Percentiles rank a stretch among this genome's conserved stretches.
phyloP scores from a whole-genome alignment of 441 rosid species.

The Isatis lusitanica region DNA sequence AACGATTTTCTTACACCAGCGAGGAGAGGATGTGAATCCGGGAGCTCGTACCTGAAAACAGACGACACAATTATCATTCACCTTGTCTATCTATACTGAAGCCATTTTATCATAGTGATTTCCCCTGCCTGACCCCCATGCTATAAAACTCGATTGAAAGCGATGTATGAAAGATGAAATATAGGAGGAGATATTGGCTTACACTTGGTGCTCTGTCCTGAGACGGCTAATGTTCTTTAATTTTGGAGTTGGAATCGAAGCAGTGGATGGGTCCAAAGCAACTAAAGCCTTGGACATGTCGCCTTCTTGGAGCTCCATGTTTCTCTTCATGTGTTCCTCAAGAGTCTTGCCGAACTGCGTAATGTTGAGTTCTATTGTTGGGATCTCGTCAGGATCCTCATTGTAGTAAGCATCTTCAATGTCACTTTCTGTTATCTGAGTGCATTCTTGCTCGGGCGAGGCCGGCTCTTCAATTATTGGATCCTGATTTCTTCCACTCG shows the following conservation, averaged over 20 bases:
- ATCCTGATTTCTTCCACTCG: slow-evolving; percentile 34
- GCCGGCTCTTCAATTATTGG: slow-evolving; percentile 92
- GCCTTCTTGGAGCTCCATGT: slow-evolving; percentile 75
- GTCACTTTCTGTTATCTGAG: slow-evolving; percentile 56
- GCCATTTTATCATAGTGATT: neutral
- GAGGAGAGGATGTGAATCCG: slow-evolving; percentile 89
- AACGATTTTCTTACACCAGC: slow-evolving; percentile 56
- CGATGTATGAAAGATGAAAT: slow-evolving; percentile 9
- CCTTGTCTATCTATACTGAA: neutral
- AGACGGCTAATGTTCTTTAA: slow-evolving; percentile 79
- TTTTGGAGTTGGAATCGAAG: slow-evolving; percentile 75
- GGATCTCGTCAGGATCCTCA: slow-evolving; percentile 82
- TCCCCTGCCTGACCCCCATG: slow-evolving; percentile 10
- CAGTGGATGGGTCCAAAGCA: slow-evolving; percentile 69
- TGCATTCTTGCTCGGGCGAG: slow-evolving; percentile 63
- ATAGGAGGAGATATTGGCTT: slow-evolving; percentile 49
- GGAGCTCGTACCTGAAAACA: slow-evolving; percentile 80
- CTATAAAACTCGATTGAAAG: neutral
- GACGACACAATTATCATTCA: slow-evolving; percentile 21
- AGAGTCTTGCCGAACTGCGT: slow-evolving; percentile 64
- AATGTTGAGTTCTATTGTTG: slow-evolving; percentile 71
- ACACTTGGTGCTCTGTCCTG: slow-evolving; percentile 98
- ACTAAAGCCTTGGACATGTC: slow-evolving; percentile 91
- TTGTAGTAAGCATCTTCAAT: slow-evolving; percentile 60
- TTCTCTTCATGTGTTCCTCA: slow-evolving; percentile 63